Evolutionary conservation across 352 stramenopile species (phyloP).

Genomic region (Phytophthora aleatoria): DNA sequence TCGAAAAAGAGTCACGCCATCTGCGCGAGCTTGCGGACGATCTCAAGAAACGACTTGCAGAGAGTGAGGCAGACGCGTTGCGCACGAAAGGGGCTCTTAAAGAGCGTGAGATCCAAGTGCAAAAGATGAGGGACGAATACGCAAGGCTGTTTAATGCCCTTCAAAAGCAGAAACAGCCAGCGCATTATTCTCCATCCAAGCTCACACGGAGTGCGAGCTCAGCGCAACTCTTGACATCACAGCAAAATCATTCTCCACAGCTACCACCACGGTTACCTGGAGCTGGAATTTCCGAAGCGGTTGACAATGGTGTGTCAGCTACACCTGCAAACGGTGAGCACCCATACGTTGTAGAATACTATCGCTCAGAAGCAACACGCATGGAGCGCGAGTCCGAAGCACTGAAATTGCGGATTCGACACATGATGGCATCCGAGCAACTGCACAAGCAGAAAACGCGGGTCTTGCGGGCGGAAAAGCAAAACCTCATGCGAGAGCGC

Average conservation of each 20-base stretch:
- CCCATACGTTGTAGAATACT: constrained; percentile 70
- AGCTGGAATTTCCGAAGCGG: constrained; percentile 1
- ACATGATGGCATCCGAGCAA: constrained; percentile 83
- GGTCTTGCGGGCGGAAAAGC: constrained; percentile 49
- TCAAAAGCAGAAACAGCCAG: constrained; percentile 63
- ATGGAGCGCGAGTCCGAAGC: constrained; percentile 62
- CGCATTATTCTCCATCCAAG: constrained; percentile 28
- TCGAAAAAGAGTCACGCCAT: constrained; percentile 59
- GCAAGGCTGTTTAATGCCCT: constrained; percentile 69
- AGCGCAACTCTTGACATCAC: constrained; percentile 15
- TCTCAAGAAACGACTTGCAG: constrained; percentile 28
- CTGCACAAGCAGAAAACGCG: constrained; percentile 76
- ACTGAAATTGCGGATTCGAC: constrained; percentile 73
- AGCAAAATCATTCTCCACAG: constrained; percentile 7
- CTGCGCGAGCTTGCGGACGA: constrained; percentile 36
- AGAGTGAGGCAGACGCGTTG: constrained; percentile 58
- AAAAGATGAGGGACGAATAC: constrained; percentile 77
- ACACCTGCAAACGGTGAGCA: constrained; percentile 50
- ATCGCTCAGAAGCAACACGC: constrained; percentile 55
- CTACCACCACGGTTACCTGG: constrained; percentile 1
- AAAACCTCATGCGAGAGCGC: constrained; percentile 51
- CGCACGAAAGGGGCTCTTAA: constrained; percentile 55
- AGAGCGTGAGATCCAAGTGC: constrained; percentile 52
- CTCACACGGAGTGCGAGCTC: constrained; percentile 23
- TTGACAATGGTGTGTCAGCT: constrained; percentile 8